Conservation (phyloP, 139 green algal species). For the Coelastrella sp. region DNA sequence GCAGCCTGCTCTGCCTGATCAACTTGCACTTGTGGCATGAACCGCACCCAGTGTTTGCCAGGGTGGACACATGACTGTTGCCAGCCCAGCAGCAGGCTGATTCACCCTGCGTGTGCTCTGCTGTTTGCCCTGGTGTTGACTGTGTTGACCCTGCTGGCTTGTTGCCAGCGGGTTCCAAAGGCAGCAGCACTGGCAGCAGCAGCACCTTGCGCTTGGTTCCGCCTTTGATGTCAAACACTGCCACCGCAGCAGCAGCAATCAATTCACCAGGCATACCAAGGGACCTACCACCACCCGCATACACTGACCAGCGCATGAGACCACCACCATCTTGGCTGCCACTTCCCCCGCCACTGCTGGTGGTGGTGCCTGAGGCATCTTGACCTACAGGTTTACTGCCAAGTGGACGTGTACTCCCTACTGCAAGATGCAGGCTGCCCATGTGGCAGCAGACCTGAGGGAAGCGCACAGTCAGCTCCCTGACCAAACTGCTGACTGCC, state of each 20-base stretch:
- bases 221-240: conserved; percentile 47
- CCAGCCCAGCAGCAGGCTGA: not conserved
- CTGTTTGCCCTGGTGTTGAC: not conserved
- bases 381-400: not conserved
- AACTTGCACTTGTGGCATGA: not conserved
- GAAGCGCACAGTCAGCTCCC: conserved; percentile 15
- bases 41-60: not conserved
- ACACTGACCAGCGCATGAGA: not conserved
- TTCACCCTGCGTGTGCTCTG: not conserved
- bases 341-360: not conserved
- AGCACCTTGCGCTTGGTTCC: conserved; percentile 32
- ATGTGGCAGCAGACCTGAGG: conserved; percentile 31
- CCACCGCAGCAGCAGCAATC: conserved; percentile 10
- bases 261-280: not conserved
- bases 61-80: not conserved
- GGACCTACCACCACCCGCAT: not conserved
- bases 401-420: conserved; percentile 27
- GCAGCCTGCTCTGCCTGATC: not conserved
- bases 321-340: conserved; percentile 20
- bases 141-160: not conserved
- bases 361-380: not conserved
- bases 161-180: not conserved
- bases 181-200: conserved; percentile 44
- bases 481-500: not conserved
- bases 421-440: conserved; percentile 27